A percentile compares a stretch with the other conserved stretches of the same genome.
Conservation (phyloP, 2,329 filamentous ascomycete species). For the Fusarium armeniacum region DNA sequence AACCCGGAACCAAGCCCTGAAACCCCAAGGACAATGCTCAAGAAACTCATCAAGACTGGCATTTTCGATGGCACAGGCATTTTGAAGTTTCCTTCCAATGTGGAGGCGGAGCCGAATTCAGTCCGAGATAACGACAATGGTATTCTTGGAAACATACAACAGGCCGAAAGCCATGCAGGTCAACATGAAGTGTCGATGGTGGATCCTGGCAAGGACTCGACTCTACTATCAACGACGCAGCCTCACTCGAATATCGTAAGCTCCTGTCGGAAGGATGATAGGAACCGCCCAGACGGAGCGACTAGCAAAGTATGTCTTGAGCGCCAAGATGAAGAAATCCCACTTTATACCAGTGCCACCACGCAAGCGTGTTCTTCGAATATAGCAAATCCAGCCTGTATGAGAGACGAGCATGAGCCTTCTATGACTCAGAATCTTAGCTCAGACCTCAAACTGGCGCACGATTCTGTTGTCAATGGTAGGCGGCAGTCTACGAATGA, state of each 20-base stretch:
- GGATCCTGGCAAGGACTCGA: slow-evolving; percentile 10
- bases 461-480: background rate
- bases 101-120: background rate
- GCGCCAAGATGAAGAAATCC: background rate
- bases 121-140: background rate
- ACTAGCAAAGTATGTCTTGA: background rate
- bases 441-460: background rate
- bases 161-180: slow-evolving; percentile 11
- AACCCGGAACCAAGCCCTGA: background rate
- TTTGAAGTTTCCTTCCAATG: background rate
- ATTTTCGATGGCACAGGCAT: slow-evolving; percentile 38
- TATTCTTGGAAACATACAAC: background rate
- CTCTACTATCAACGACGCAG: background rate
- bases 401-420: background rate
- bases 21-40: slow-evolving; percentile 11
- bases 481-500: slow-evolving; percentile 1
- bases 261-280: background rate
- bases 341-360: background rate
- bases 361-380: background rate
- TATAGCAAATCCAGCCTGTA: background rate
- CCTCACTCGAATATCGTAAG: background rate
- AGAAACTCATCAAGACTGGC: slow-evolving; percentile 40
- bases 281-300: background rate
- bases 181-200: slow-evolving; percentile 44
- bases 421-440: background rate